phyloP scores from a whole-genome alignment of 2,329 filamentous ascomycete genomes.

The Cadophora luteo-olivacea region DNA sequence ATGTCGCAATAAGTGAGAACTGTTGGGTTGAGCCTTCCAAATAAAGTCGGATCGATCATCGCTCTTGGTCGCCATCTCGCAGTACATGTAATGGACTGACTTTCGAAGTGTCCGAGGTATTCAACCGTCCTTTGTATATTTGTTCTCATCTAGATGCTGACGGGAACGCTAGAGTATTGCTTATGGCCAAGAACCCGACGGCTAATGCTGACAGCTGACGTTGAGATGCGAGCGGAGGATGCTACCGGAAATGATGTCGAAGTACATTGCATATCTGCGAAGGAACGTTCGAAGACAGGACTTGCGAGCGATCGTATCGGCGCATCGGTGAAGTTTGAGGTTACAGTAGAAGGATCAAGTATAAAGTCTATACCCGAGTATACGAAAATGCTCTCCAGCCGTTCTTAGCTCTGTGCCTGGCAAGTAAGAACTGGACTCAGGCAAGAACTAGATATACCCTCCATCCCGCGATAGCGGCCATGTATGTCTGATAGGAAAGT shows the following conservation, averaged over 20 bases:
- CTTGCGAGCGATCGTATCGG: too few relatives aligned
- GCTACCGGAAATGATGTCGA: not conserved
- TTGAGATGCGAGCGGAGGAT: not conserved
- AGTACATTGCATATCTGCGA: not conserved
- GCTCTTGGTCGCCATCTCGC: slow-evolving; percentile 1
- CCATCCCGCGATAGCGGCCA: not conserved
- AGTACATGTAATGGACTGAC: not conserved
- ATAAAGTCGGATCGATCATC: not conserved
- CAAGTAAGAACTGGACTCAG: not conserved
- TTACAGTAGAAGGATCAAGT: not conserved
- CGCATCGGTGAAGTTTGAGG: not conserved
- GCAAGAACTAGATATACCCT: not conserved
- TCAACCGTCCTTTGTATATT: not conserved
- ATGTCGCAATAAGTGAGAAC: not conserved
- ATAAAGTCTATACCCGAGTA: not conserved
- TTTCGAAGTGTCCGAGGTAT: not conserved
- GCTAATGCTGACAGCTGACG: not conserved
- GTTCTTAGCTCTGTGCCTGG: not conserved
- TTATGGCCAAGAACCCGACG: not conserved
- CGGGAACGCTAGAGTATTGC: slow-evolving; percentile 6
- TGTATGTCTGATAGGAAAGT: not conserved
- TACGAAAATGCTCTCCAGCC: not conserved
- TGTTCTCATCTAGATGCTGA: not conserved
- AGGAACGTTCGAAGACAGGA: not conserved
- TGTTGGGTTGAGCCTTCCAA: not conserved